phyloP scores from a whole-genome alignment of 495 filamentous ascomycete genomes.

The Xylaria castorea region DNA sequence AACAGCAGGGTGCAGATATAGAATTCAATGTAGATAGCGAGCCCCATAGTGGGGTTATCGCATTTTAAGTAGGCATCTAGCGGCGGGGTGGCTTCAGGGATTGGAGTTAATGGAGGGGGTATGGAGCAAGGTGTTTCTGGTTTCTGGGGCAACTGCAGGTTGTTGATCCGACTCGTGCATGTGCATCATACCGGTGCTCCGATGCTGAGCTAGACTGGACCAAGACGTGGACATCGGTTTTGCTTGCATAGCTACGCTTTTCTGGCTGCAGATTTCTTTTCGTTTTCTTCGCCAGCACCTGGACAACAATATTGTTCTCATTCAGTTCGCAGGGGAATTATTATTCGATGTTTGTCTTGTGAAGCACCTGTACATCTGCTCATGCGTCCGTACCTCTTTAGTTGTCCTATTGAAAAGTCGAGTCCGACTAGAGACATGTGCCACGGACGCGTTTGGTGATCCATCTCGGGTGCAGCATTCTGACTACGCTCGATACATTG shows the following conservation, averaged over 20 bases:
- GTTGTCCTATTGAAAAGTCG: background rate
- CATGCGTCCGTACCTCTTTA: background rate
- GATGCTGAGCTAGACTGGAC: background rate
- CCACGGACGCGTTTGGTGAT: conserved; percentile 22
- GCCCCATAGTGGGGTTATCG: conserved; percentile 15
- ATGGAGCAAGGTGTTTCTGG: background rate
- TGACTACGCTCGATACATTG: conserved; percentile 18
- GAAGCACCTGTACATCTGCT: conserved; percentile 3
- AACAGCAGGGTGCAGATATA: background rate
- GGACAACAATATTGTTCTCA: conserved; percentile 21
- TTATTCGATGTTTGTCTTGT: conserved; percentile 13
- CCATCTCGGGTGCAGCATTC: conserved; percentile 7
- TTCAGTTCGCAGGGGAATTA: conserved; percentile 10
- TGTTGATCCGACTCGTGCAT: conserved; percentile 29
- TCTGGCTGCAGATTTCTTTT: conserved; percentile 3
- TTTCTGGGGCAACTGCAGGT: conserved; percentile 29
- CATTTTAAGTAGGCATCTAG: conserved; percentile 4
- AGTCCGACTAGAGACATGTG: conserved; percentile 19
- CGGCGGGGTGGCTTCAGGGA: conserved; percentile 7
- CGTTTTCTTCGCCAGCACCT: conserved; percentile 1
- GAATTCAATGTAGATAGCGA: background rate
- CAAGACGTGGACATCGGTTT: conserved; percentile 7
- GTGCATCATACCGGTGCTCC: conserved; percentile 20
- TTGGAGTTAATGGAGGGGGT: background rate
- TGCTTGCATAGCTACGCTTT: background rate